phyloP scores from a whole-genome alignment of 192 early-diverging fungal genomes.

The Umbelopsis isabellina region DNA sequence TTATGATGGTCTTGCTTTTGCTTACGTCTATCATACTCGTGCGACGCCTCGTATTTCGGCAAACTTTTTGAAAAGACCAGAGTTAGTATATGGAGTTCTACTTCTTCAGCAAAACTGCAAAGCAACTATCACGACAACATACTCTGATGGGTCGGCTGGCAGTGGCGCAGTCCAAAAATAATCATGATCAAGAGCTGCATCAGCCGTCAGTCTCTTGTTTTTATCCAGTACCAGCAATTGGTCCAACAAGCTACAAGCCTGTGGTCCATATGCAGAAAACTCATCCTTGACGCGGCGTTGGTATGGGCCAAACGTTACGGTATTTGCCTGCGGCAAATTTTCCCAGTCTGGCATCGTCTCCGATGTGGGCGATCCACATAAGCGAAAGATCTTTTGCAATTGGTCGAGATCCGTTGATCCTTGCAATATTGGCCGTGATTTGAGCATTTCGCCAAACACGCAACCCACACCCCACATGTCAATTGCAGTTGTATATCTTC shows the following conservation, averaged over 20 bases:
- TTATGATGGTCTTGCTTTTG: constrained; percentile 26
- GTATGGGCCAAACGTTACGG: constrained; percentile 53
- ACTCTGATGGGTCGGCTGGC: constrained; percentile 70
- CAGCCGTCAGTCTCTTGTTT: constrained; percentile 69
- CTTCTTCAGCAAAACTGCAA: background rate
- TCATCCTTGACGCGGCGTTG: constrained; percentile 63
- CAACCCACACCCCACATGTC: constrained; percentile 99
- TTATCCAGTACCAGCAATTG: constrained; percentile 82
- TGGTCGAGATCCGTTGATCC: constrained; percentile 85
- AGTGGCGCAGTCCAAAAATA: constrained; percentile 78
- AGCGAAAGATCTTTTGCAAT: constrained; percentile 80
- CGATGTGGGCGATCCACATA: constrained; percentile 90
- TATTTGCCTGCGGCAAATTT: constrained; percentile 59
- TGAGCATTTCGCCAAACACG: constrained; percentile 95
- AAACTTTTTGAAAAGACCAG: constrained; percentile 37
- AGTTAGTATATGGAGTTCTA: background rate
- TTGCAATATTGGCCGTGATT: constrained; percentile 80
- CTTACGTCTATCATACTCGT: constrained; percentile 73
- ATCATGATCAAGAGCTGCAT: constrained; percentile 76
- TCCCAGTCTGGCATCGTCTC: constrained; percentile 80
- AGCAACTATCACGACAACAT: constrained; percentile 27
- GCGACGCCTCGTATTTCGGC: constrained; percentile 77
- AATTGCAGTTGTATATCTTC: constrained; percentile 81
- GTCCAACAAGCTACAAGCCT: constrained; percentile 77
- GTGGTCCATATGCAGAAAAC: constrained; percentile 57